Percentiles rank a stretch among this genome's conserved stretches.
These are phyloP conservation scores for Ustilaginoidea virens DNA, from an alignment of 2,329 filamentous ascomycete genomes.

Conservation along the genomic window DNA sequence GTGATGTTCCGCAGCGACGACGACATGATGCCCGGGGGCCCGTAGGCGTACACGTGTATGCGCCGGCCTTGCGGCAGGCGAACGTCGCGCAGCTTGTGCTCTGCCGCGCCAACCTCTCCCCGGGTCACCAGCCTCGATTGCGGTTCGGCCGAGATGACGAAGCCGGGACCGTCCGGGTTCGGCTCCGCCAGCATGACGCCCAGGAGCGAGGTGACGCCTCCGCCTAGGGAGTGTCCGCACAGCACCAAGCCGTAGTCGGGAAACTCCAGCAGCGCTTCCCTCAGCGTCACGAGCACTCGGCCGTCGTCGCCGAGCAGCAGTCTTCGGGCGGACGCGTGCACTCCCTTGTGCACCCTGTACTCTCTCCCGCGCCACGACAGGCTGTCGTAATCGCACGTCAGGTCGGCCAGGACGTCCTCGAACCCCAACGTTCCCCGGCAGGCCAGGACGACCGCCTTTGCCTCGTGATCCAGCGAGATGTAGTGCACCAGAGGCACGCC, in stretches of 20 bases:
- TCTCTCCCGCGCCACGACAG: conserved; percentile 44
- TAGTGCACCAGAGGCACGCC: conserved; percentile 60
- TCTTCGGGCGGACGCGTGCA: conserved; percentile 54
- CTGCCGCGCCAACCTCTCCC: conserved; percentile 13
- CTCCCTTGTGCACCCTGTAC: conserved; percentile 61
- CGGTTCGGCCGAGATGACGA: conserved; percentile 42
- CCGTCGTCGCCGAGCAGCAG: conserved; percentile 53
- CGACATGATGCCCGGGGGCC: conserved; percentile 58
- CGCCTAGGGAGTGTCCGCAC: conserved; percentile 55
- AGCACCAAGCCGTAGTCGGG: conserved; percentile 55
- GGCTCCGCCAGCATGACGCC: conserved; percentile 58
- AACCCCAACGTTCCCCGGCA: conserved; percentile 59
- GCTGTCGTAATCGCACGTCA: conserved; percentile 60
- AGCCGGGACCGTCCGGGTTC: conserved; percentile 35
- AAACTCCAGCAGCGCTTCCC: conserved; percentile 49
- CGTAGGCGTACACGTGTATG: conserved; percentile 69
- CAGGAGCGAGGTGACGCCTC: conserved; percentile 52
- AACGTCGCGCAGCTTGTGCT: conserved; percentile 18
- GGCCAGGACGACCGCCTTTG: conserved; percentile 56
- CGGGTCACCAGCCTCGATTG: conserved; percentile 25
- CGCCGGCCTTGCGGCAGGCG: conserved; percentile 51
- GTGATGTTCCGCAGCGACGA: conserved; percentile 54
- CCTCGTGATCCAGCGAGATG: conserved; percentile 55
- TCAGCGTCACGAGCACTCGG: conserved; percentile 49
- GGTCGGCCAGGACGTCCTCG: conserved; percentile 57